Evolutionary conservation across 306 rosid genomes (phyloP).

Genomic region (Rosa chinensis): DNA sequence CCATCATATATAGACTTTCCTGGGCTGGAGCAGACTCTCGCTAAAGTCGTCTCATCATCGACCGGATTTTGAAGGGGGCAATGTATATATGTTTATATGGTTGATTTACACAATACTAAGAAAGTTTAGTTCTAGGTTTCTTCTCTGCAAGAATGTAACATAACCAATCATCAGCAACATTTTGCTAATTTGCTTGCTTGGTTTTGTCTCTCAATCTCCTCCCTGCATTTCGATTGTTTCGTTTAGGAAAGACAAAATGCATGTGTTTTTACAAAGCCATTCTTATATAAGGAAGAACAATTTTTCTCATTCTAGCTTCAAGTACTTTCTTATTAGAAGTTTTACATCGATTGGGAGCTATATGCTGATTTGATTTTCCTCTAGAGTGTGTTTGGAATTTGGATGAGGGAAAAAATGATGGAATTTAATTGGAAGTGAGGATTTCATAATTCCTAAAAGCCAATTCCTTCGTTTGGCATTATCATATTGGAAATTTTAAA

Average conservation of each 20-base stretch:
- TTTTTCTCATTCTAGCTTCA: not conserved
- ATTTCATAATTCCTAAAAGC: no score
- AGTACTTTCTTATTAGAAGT: not conserved
- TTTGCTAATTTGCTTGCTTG: not conserved
- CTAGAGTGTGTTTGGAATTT: no score
- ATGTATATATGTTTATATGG: not conserved
- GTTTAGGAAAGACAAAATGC: not conserved
- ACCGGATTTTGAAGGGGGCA: not conserved
- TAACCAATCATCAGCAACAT: not conserved
- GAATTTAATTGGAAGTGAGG: no score
- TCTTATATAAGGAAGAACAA: not conserved
- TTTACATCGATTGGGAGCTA: not conserved
- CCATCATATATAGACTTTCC: slow-evolving; percentile 10
- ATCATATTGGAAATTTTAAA: no score
- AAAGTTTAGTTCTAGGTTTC: not conserved
- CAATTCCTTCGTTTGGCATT: no score
- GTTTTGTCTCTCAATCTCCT: not conserved
- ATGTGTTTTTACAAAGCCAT: not conserved
- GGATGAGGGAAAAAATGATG: no score
- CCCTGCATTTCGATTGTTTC: not conserved
- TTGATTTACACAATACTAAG: not conserved
- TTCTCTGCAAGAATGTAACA: not conserved
- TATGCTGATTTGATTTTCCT: no score
- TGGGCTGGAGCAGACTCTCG: slow-evolving; percentile 23
- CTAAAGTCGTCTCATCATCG: slow-evolving; percentile 1